Base-by-base conservation (phyloP, 1,284 basidiomycete species). In the Phylloboletellus chloephorus region DNA sequence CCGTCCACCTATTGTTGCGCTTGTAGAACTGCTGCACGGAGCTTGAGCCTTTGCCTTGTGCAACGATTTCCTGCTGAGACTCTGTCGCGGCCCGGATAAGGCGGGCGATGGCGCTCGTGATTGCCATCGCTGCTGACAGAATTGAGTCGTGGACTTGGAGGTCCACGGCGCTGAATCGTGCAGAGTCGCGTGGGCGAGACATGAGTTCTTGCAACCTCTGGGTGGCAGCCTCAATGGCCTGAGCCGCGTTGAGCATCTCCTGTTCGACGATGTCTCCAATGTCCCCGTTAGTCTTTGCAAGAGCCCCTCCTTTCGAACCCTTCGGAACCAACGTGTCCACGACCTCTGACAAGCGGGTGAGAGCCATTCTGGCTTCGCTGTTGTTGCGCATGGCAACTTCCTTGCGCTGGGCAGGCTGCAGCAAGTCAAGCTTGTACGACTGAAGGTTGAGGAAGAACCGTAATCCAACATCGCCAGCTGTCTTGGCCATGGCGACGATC, bases 1-100 rank as follows among this genome's bases (percentile, higher is more conserved):
- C 96, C 13, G 96, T 98, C 96, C 96, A 99, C 48, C 96, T 81
- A 67, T 98, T 98, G 80, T 99, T 97, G 49, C 88, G 83, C 73
- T 99, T 99, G 79, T 98, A 98, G 77, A 99, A 99, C 59, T 98
- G 95, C 66, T 96, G 92, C 15, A 73, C 80, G 17, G 91, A 81
- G 62, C 82, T 91, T 9, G 90, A 86, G 5, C 95, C 95, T 64
- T 82, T 88, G 49, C 96, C 96, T 67, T 95, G 85, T 4, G 87
- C 83, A 34, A 98, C 96, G 49, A 98, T 99, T 68, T 99, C 96
- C 63, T 97, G 82, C 66, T 99, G 96, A 33, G 89, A 94, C 37
- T 95, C 95, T 2, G 95, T 97, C 4, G 96, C 94, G 5, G 95
- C 94, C 61, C 88, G 79, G 60, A 99, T 98, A 47, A 99, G 79